These are phyloP conservation scores for Plasmopara muralis DNA, from an alignment of 352 stramenopile genomes.

Conservation along the genomic window DNA sequence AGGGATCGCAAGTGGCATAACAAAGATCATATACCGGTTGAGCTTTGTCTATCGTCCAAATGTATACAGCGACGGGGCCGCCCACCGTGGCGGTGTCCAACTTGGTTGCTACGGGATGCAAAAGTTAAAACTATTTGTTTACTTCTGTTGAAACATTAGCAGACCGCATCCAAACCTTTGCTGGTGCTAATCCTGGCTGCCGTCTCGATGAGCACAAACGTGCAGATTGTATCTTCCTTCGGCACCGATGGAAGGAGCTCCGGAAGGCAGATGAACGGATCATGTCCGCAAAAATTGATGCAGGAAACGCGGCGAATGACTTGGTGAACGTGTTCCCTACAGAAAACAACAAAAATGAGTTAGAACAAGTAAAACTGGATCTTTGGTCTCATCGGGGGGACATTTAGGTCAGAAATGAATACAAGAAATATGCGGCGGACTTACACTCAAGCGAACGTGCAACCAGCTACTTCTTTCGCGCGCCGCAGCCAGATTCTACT, in stretches of 20 bases:
- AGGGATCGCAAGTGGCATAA: constrained; percentile 5
- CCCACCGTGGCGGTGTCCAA: constrained; percentile 2
- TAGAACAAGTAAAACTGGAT: constrained; percentile 1
- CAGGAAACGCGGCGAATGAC: constrained; percentile 4
- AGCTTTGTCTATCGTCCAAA: too few relatives aligned
- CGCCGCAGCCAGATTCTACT: constrained; percentile 7
- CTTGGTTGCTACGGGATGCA: constrained; percentile 3
- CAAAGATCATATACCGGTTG: too few relatives aligned
- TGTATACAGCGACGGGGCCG: too few relatives aligned
- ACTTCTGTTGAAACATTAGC: neutral
- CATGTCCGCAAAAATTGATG: too few relatives aligned
- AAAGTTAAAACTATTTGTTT: neutral
- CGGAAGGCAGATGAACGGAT: neutral
- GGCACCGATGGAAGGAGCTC: constrained; percentile 2
- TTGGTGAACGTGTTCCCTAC: constrained; percentile 1
- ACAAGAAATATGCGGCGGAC: constrained; percentile 15
- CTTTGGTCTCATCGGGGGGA: neutral
- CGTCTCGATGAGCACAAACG: constrained; percentile 15
- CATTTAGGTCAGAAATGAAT: constrained; percentile 5
- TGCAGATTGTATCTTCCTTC: constrained; percentile 9
- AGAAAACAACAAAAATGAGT: neutral
- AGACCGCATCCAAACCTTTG: constrained; percentile 3
- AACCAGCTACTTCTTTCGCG: constrained; percentile 9
- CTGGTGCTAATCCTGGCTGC: constrained; percentile 7
- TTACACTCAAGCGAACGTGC: constrained; percentile 10